Conservation (phyloP, 371 early-diverging fungal species). For the Actinomortierella ambigua region DNA sequence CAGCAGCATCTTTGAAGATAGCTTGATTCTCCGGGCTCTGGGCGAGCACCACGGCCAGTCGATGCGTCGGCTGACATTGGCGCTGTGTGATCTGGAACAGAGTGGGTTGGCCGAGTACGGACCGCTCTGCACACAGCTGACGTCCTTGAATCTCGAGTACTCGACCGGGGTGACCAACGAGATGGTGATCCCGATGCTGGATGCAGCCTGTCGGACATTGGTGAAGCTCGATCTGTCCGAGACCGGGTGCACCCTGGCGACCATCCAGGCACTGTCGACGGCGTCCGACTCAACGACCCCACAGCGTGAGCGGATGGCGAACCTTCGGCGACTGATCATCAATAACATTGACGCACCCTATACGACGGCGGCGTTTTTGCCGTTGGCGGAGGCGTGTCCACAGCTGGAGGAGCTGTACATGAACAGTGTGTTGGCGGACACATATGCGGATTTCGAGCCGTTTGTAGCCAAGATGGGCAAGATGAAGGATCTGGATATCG, state of each 20-base stretch:
- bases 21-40: slow-evolving; percentile 27
- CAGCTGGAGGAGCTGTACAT: slow-evolving; percentile 36
- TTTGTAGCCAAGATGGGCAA: slow-evolving; percentile 25
- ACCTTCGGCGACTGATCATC: slow-evolving; percentile 24
- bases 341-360: slow-evolving; percentile 44
- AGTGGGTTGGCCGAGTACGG: slow-evolving; percentile 29
- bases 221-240: slow-evolving; percentile 38
- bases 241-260: slow-evolving; percentile 29
- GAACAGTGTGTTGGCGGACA: slow-evolving; percentile 43
- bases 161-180: slow-evolving; percentile 37
- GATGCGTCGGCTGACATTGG: slow-evolving; percentile 31
- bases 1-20: slow-evolving; percentile 29
- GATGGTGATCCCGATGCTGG: slow-evolving; percentile 24
- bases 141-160: slow-evolving; percentile 40
- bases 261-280: slow-evolving; percentile 30
- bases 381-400: slow-evolving; percentile 35
- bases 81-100: slow-evolving; percentile 36
- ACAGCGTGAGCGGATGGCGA: slow-evolving; percentile 13
- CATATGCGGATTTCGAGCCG: slow-evolving; percentile 26
- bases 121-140: slow-evolving; percentile 15
- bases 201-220: slow-evolving; percentile 19
- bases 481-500: slow-evolving; percentile 32
- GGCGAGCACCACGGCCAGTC: slow-evolving; percentile 31
- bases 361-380: slow-evolving; percentile 22
- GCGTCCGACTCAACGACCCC: slow-evolving; percentile 13